Base-by-base conservation (phyloP, 495 filamentous ascomycete genomes). In the Neurospora pannonica region DNA sequence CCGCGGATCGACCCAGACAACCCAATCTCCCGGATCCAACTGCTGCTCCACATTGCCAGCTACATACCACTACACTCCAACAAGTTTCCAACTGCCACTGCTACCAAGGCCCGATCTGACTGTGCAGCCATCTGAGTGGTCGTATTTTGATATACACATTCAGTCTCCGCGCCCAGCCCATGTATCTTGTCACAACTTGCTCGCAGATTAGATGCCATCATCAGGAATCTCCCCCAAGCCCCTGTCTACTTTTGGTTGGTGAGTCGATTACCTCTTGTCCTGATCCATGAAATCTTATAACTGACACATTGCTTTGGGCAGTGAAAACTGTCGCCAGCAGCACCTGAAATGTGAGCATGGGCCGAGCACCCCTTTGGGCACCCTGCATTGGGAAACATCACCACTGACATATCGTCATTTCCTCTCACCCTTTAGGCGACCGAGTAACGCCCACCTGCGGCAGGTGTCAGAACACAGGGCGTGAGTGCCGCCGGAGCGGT, bases 281-380 rank as follows among this genome's bases (percentile, higher is more conserved):
- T 37, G 37, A 1, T 15, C 40, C 36, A 60, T 11, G 10, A 37
- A 38, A 70, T 72, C 17, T 60, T 28, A 67, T 70, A 54, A 62
- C 71, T 73, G 54, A 78, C 34, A 67, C 31, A 67, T 34, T 34
- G 28, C 13, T 10, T 5, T n/a, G 73, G 60, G 75, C 71, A 86
- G 85, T 76, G 80, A 81, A 73, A 85, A 82, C 24, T 86, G 85
- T 72, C 82, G 85, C 69, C 80, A 84, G 74, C 81, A 84, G 74
- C 85, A 86, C 72, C 77, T 86, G 5, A 85, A 83, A 83, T 86
- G 85, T 85, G 38, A 74, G 78, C 39, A n/a, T 43, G 38, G 31
- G 9, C 38, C 11, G 42, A 79, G 73, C 71, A 28, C 71, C 43
- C 69, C 62, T 24, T 42, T 40, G 39, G 15, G n/a, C 38, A n/a